Evolutionary conservation across 768 basidiomycete species (phyloP).

Genomic region (Paxillus rubicundulus): DNA sequence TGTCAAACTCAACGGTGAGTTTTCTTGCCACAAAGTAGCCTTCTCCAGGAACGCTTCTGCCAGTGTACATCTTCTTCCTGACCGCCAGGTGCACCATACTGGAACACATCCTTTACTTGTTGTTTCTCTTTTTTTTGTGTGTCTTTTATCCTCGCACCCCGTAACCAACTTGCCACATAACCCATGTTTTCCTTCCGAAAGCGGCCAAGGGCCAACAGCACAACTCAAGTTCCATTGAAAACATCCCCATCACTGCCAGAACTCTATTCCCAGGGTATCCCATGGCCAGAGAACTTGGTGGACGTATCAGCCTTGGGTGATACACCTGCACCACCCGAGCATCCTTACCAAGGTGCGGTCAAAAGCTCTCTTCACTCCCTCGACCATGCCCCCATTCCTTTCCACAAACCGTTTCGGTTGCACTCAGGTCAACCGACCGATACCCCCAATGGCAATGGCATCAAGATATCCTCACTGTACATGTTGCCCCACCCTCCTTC

Average conservation of each 20-base stretch:
- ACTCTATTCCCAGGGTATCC: constrained; percentile 69
- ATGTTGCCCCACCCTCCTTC: constrained; percentile 58
- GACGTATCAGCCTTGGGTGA: constrained; percentile 66
- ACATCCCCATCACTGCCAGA: constrained; percentile 82
- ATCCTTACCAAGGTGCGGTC: constrained; percentile 61
- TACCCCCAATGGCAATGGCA: constrained; percentile 32
- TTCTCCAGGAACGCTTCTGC: constrained; percentile 15
- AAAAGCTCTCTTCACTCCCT: constrained; percentile 61
- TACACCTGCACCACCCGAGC: constrained; percentile 29
- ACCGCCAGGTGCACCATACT: constrained; percentile 8
- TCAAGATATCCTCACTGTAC: constrained; percentile 68
- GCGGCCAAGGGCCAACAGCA: constrained; percentile 49
- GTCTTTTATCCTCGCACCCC: constrained; percentile 22
- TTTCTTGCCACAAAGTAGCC: constrained; percentile 3
- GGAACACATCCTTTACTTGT: constrained; percentile 24
- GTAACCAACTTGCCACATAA: constrained; percentile 16
- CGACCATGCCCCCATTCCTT: constrained; percentile 58
- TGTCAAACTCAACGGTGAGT: not conserved
- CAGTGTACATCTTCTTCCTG: constrained; percentile 13
- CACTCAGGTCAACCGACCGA: constrained; percentile 38
- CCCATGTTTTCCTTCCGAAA: constrained; percentile 77
- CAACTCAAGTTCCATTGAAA: constrained; percentile 47
- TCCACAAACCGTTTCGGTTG: constrained; percentile 78
- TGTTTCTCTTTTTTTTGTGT: not conserved
- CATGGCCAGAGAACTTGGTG: constrained; percentile 83